phyloP scores from a whole-genome alignment of 2,329 filamentous ascomycete genomes.

The Clarireedia homoeocarpa region DNA sequence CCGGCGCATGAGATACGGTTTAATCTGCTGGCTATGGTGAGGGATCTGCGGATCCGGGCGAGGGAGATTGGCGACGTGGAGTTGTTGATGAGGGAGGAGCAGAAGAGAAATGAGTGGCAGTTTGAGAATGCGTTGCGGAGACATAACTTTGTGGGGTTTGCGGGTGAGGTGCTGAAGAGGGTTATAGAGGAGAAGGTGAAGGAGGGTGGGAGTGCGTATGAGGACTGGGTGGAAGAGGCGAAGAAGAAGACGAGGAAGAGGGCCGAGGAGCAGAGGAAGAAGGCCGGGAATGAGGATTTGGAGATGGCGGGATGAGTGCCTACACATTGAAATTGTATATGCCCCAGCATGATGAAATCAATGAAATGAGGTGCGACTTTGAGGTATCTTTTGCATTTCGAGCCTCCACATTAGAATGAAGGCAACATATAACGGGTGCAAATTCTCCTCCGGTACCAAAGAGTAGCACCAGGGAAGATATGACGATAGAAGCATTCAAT shows the following conservation, averaged over 20 bases:
- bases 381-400: too few species aligned
- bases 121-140: constrained; percentile 90
- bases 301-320: constrained; percentile 26
- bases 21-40: constrained; percentile 88
- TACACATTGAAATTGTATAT: not conserved
- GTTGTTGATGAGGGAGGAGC: constrained; percentile 68
- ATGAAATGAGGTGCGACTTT: not conserved
- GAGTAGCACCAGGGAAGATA: too few species aligned
- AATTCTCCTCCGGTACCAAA: too few species aligned
- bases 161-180: constrained; percentile 80
- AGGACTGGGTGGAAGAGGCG: constrained; percentile 64
- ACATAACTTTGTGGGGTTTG: constrained; percentile 96
- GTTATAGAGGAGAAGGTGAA: constrained; percentile 69
- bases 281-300: constrained; percentile 22
- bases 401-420: too few species aligned
- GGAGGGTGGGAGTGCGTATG: constrained; percentile 58
- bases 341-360: not conserved
- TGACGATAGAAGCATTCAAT: too few species aligned
- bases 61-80: constrained; percentile 77
- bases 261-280: constrained; percentile 23
- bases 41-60: constrained; percentile 71
- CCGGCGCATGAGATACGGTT: constrained; percentile 85
- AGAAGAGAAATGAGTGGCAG: constrained; percentile 78
- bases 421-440: too few species aligned
- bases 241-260: constrained; percentile 45